phyloP scores from a whole-genome alignment of 164 flowering plant species.

The Umbellularia californica region DNA sequence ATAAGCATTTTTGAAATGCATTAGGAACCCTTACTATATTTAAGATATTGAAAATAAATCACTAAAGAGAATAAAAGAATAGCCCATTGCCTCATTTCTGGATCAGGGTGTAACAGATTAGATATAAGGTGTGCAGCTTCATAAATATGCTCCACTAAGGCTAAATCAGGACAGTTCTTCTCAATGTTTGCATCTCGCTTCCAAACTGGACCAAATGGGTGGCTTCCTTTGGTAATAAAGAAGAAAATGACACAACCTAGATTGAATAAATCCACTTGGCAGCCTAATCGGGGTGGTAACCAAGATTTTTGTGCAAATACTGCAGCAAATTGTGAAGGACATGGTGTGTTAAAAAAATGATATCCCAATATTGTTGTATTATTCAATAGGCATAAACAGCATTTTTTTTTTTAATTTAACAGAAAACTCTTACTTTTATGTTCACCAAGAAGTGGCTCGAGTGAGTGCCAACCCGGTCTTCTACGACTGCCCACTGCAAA shows the following conservation, averaged over 20 bases:
- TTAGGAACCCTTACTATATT: neutral
- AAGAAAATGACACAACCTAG: constrained; percentile 75
- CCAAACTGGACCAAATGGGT: constrained; percentile 62
- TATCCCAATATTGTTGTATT: neutral
- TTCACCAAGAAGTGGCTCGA: too few species aligned
- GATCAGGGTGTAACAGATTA: constrained; percentile 46
- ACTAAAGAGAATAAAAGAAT: neutral
- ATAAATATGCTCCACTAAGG: constrained; percentile 58
- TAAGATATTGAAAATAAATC: neutral
- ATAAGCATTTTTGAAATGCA: neutral
- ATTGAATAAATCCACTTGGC: constrained; percentile 72
- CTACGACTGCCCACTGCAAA: too few species aligned
- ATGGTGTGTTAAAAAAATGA: constrained; percentile 6
- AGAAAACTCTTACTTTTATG: constrained; percentile 7
- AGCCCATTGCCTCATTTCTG: constrained; percentile 44
- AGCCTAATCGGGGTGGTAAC: constrained; percentile 83
- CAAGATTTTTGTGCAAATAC: constrained; percentile 79
- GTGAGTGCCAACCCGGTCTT: too few species aligned
- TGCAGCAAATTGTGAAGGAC: constrained; percentile 11
- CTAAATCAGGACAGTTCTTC: constrained; percentile 46
- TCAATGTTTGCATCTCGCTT: constrained; percentile 68
- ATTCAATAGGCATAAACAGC: neutral
- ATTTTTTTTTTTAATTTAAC: too few species aligned
- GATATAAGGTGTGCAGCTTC: constrained; percentile 72
- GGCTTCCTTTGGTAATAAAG: constrained; percentile 67